Evolutionary conservation across 1,284 basidiomycete species (phyloP).

Genomic region (Veloporphyrellus conicus): DNA sequence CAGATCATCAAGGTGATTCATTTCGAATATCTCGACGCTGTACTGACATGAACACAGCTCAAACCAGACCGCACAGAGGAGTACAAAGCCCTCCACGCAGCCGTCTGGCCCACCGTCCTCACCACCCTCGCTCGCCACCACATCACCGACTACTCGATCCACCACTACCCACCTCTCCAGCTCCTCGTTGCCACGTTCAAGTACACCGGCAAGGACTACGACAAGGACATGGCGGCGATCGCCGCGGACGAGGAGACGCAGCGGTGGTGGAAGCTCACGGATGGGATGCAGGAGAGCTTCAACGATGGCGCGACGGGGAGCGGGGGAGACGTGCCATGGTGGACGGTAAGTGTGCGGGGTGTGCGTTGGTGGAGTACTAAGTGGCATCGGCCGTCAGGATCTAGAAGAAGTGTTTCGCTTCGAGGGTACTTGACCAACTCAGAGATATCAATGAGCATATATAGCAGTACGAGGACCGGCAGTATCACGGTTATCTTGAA

Average conservation of each 20-base stretch:
- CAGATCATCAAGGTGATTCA: conserved; percentile 62
- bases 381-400: conserved; percentile 36
- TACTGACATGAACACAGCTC: conserved; percentile 39
- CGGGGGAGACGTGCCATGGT: conserved; percentile 65
- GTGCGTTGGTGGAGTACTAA: not conserved
- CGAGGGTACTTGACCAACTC: conserved; percentile 39
- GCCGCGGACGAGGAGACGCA: conserved; percentile 64
- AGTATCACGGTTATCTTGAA: not conserved
- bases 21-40: not conserved
- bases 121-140: conserved; percentile 62
- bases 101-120: conserved; percentile 71
- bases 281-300: conserved; percentile 75
- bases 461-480: no score
- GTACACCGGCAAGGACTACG: conserved; percentile 59
- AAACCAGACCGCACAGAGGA: conserved; percentile 60
- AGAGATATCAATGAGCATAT: no score
- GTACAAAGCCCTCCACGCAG: conserved; percentile 65
- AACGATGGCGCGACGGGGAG: conserved; percentile 66
- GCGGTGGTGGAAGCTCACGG: conserved; percentile 75
- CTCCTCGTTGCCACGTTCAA: conserved; percentile 71
- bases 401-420: conserved; percentile 72
- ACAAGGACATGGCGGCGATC: conserved; percentile 62
- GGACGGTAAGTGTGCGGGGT: conserved; percentile 46
- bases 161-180: conserved; percentile 57
- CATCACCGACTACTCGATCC: conserved; percentile 74